Conservation (phyloP, 768 basidiomycete species). For the Tephrocybe sp. region DNA sequence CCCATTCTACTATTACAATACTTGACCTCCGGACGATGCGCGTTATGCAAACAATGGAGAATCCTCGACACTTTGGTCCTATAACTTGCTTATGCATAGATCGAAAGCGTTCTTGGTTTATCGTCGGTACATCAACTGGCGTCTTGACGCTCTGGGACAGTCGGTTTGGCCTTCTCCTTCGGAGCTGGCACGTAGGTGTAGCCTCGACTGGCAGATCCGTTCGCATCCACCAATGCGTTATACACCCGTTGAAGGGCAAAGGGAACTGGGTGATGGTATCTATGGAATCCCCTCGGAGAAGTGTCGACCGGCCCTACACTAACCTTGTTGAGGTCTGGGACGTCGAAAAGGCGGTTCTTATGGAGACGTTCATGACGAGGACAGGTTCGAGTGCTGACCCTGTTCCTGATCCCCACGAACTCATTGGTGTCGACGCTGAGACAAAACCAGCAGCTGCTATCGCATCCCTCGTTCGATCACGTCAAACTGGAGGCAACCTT, state of each 20-base stretch:
- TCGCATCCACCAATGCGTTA: conserved; percentile 67
- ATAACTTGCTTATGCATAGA: conserved; percentile 86
- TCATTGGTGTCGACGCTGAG: conserved; percentile 54
- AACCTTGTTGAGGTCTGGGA: conserved; percentile 88
- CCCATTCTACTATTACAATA: conserved; percentile 68
- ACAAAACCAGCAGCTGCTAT: conserved; percentile 70
- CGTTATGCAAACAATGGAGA: conserved; percentile 71
- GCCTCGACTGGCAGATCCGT: conserved; percentile 49
- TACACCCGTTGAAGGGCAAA: conserved; percentile 85
- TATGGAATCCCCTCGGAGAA: conserved; percentile 51
- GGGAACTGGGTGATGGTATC: conserved; percentile 92
- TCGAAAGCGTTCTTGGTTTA: conserved; percentile 80
- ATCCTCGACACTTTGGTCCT: conserved; percentile 82
- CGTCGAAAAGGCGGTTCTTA: conserved; percentile 73
- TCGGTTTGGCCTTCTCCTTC: conserved; percentile 85
- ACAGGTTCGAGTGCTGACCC: conserved; percentile 45
- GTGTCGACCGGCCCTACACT: conserved; percentile 39
- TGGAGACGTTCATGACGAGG: conserved; percentile 75
- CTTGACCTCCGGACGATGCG: conserved; percentile 87
- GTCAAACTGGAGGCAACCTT: conserved; percentile 34
- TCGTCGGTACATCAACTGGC: conserved; percentile 85
- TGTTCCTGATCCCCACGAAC: conserved; percentile 50
- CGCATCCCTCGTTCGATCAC: conserved; percentile 73
- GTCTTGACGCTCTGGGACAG: conserved; percentile 92
- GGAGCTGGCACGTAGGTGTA: conserved; percentile 79